Evolutionary conservation across 257 asterid species (phyloP), one percentile per base, ranked within the genome.

Genomic region (Solanum pinnatisectum): DNA sequence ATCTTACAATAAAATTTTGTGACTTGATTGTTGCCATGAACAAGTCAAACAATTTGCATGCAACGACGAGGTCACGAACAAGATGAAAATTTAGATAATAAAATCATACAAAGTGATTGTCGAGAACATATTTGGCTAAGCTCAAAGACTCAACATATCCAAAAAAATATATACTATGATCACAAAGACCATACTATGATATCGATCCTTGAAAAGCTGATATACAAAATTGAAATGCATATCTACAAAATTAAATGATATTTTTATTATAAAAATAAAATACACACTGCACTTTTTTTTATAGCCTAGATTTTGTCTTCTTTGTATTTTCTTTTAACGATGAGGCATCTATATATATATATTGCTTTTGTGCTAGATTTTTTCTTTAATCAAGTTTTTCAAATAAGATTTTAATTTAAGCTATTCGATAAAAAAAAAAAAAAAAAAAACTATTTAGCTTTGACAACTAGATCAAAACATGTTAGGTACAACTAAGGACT

Each of bases 51-150:
- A 60, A 60, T 59, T 44, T 22, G 30, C 68, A 60, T 60, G 30
- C 68, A 8, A 60, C 0, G 6, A 22, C 12, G 5, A 60, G 13
- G 1, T 60, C 0, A 60, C 6, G 0, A 60, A 60, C 1, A 60
- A 2, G 13, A 22, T 8, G 11, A 60, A 60, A 60, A 27, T 60
- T 3, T 0, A 1, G 5, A 60, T 0, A 22, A 0, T 1, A 0
- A 60, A 60, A 20, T 0, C 2, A 60, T 6, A 22, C 5, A 60
- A 22, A 60, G 3, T 23, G 5, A 60, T 60, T 60, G 32, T 23
- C 32, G 23, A 63, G 14, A 63, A 23, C 3, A 63, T 63, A 63
- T 23, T 1, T n/a, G 1, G 6, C 15, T 63, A 4, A 23, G 32
- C 32, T 63, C 30, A 63, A 63, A 23, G 15, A 63, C 30, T 63